These are phyloP conservation scores for Ananas comosus DNA, from an alignment of 176 grass and related monocot species.

Conservation along the genomic window DNA sequence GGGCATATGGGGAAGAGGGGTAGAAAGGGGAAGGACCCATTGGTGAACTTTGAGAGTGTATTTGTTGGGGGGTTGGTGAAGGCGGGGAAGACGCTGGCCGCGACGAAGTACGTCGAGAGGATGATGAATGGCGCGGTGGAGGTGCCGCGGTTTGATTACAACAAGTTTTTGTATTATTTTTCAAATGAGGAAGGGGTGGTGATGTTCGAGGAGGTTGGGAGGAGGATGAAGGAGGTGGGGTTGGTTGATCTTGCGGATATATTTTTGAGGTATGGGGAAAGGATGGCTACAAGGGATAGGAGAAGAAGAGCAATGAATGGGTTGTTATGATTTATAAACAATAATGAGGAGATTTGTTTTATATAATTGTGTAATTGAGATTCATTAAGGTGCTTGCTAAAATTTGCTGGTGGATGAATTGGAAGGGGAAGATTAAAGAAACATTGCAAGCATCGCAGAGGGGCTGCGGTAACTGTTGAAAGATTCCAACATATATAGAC, in stretches of 20 bases:
- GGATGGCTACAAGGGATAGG: conserved; percentile 77
- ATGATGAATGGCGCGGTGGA: conserved; percentile 54
- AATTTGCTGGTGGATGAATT: too few species aligned
- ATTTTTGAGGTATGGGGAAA: conserved; percentile 60
- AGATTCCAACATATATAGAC: too few species aligned
- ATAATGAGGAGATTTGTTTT: too few species aligned
- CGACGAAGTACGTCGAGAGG: conserved; percentile 77
- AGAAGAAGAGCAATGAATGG: conserved; percentile 56
- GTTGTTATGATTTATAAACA: conserved; percentile 1
- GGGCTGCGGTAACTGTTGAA: too few species aligned
- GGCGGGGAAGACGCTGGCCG: conserved; percentile 55
- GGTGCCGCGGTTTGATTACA: conserved; percentile 76
- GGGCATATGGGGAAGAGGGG: conserved; percentile 76
- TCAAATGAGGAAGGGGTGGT: conserved; percentile 50
- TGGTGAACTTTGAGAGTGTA: conserved; percentile 80
- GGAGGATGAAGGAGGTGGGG: conserved; percentile 42
- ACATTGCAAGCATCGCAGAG: too few species aligned
- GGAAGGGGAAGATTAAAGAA: too few species aligned
- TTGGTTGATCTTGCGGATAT: conserved; percentile 59
- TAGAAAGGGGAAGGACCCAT: conserved; percentile 48
- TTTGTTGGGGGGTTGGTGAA: conserved; percentile 84
- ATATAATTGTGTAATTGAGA: too few species aligned
- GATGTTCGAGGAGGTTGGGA: conserved; percentile 69
- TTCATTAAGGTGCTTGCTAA: too few species aligned
- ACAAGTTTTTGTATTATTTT: conserved; percentile 69